Evolutionary conservation across 2,329 filamentous ascomycete genomes (phyloP).

Genomic region (Trichocomaceae sp.): DNA sequence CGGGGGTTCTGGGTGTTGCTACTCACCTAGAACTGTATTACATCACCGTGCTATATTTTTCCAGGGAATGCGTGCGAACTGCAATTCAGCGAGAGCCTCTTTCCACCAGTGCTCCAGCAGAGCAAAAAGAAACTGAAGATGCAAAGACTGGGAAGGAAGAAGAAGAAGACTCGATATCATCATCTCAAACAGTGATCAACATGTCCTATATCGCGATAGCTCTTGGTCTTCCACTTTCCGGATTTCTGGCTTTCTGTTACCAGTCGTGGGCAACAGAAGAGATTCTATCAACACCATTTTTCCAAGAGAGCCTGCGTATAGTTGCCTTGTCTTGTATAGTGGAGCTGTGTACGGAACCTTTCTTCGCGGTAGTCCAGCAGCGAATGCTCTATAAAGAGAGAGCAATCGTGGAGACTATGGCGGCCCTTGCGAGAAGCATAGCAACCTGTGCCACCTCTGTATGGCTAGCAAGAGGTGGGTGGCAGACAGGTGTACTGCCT

Average conservation of each 20-base stretch:
- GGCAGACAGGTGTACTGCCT: constrained; percentile 68
- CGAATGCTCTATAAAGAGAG: constrained; percentile 72
- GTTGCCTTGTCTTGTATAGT: constrained; percentile 56
- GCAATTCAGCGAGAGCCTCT: constrained; percentile 71
- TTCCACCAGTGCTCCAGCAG: constrained; percentile 12
- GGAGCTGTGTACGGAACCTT: constrained; percentile 80
- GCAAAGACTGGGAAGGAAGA: background rate
- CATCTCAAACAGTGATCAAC: constrained; percentile 73
- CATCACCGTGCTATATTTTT: constrained; percentile 88
- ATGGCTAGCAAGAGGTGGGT: constrained; percentile 49
- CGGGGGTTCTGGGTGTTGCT: constrained; percentile 73
- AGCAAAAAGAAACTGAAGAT: constrained; percentile 12
- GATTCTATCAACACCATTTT: constrained; percentile 54
- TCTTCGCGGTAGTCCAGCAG: constrained; percentile 81
- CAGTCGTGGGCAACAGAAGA: constrained; percentile 48
- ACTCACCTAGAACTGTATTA: constrained; percentile 91
- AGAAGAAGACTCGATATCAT: constrained; percentile 22
- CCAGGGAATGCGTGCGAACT: constrained; percentile 83
- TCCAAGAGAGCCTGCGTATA: constrained; percentile 50
- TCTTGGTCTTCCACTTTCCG: constrained; percentile 60
- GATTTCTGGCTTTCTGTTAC: constrained; percentile 62
- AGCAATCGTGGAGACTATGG: constrained; percentile 74
- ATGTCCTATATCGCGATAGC: constrained; percentile 72
- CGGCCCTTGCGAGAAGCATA: constrained; percentile 70
- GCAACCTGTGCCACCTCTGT: constrained; percentile 66